Base-by-base conservation (phyloP, 177 flowering plant genomes). In the Vitis hybrid region DNA sequence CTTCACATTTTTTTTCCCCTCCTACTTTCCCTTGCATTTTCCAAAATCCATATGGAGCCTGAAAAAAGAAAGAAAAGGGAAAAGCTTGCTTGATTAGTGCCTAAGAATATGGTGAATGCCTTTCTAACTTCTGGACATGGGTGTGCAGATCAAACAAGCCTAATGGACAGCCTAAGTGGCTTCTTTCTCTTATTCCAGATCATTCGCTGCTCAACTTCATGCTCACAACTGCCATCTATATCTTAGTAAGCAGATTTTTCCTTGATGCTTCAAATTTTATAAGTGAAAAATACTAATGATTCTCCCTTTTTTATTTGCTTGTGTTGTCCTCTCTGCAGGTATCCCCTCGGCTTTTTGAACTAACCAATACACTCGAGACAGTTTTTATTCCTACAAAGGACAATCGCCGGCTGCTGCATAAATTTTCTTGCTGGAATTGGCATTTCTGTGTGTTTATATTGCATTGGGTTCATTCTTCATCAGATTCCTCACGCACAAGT, bases 121-220 rank as follows among this genome's bases (percentile, higher is more conserved):
- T 39, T 68, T 64, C 14, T 51, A 51, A 69, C 26, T 50, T 56
- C 14, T 26, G 29, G 7, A 54, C 13, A 29, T 71, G 13, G 55
- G 45, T 80, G 12, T 85, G 83, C 91, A 94, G 98, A 80, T 88
- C 98, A 69, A 76, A 80, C 74, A 48, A 75, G 68, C 91, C 98
- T 20, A 86, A 94, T 75, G 98, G 98, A 68, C 98, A 94, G 81
- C 98, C 98, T 12, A 92, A 90, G 73, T 87, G 92, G 98, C 97
- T 94, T 64, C 97, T 94, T 65, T 88, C 82, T 59, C 65, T 92
- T 39, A 88, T 94, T 59, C 98, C 98, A 49, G 89, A 81, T 45
- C 89, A 88, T 74, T 92, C 97, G 5, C 29, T 94, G 82, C 91
- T 92, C 52, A 94, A 94, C 74, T 94, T 94, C 86, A 85, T 88